These are phyloP conservation scores for Penicillium hordei DNA, from an alignment of 2,329 filamentous ascomycete genomes.

Conservation along the genomic window DNA sequence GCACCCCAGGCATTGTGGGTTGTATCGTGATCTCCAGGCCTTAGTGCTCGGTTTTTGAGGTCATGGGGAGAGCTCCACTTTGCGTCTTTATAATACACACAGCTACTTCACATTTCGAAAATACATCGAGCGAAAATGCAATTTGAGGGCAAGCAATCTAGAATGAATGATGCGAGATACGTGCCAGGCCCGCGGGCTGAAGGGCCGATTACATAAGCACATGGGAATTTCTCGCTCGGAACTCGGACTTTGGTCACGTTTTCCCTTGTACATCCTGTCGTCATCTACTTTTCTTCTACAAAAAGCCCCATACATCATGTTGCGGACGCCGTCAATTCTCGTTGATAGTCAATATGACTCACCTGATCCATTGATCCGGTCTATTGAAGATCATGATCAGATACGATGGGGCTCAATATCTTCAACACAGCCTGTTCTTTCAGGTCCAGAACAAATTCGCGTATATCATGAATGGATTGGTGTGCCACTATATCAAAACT, in stretches of 20 bases:
- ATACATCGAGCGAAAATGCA: background rate
- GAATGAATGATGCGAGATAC: constrained; percentile 4
- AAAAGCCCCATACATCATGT: background rate
- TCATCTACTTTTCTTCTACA: constrained; percentile 4
- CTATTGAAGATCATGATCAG: constrained; percentile 11
- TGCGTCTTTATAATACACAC: background rate
- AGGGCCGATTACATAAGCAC: background rate
- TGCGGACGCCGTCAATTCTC: constrained; percentile 1
- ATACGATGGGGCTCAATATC: constrained; percentile 8
- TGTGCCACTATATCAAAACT: constrained; percentile 9
- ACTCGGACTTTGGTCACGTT: background rate
- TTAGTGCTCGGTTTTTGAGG: background rate
- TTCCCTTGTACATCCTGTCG: constrained; percentile 9
- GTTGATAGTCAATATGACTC: background rate
- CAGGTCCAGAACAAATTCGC: constrained; percentile 20
- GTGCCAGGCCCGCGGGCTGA: background rate
- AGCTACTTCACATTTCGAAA: constrained; percentile 5
- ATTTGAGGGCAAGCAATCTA: background rate
- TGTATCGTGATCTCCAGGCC: constrained; percentile 1
- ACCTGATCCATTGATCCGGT: background rate
- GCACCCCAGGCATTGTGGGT: constrained; percentile 38
- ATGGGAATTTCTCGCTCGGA: background rate
- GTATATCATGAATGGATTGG: constrained; percentile 35
- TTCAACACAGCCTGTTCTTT: constrained; percentile 13
- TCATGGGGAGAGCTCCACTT: background rate